These are phyloP conservation scores for Phytophthora pluvialis DNA, from an alignment of 352 stramenopile genomes.

Conservation along the genomic window DNA sequence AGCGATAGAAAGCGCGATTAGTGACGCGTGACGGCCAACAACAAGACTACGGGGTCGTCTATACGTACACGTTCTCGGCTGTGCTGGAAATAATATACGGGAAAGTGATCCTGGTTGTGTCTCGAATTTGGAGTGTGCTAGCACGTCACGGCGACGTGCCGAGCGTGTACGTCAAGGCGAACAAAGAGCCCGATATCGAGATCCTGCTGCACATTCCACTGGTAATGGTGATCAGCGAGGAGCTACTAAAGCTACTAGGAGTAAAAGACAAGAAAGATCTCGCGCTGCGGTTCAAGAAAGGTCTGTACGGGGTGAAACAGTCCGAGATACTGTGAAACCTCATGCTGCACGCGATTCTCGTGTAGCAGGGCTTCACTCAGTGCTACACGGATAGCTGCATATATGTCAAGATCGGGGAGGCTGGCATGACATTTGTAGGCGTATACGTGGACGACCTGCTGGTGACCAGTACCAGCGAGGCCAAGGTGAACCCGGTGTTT, in stretches of 20 bases:
- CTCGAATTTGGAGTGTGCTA: neutral
- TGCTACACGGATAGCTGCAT: conserved; percentile 35
- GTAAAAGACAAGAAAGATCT: neutral
- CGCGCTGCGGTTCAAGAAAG: conserved; percentile 12
- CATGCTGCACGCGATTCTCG: too few species aligned
- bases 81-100: neutral
- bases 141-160: conserved; percentile 4
- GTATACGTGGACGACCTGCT: conserved; percentile 44
- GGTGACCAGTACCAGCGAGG: conserved; percentile 5
- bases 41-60: neutral
- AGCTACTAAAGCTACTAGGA: neutral
- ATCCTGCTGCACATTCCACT: conserved; percentile 9
- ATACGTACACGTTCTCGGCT: neutral
- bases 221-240: neutral
- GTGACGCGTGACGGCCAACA: neutral
- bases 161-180: conserved; percentile 5
- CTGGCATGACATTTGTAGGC: conserved; percentile 22
- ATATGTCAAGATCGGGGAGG: conserved; percentile 9
- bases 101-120: neutral
- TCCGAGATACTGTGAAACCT: conserved; percentile 24
- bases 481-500: too few species aligned
- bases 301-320: conserved; percentile 39
- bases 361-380: conserved; percentile 16
- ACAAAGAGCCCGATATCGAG: conserved; percentile 4
- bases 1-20: neutral